Conservation (phyloP, 768 basidiomycete species). For the Termitomyces titanicus region DNA sequence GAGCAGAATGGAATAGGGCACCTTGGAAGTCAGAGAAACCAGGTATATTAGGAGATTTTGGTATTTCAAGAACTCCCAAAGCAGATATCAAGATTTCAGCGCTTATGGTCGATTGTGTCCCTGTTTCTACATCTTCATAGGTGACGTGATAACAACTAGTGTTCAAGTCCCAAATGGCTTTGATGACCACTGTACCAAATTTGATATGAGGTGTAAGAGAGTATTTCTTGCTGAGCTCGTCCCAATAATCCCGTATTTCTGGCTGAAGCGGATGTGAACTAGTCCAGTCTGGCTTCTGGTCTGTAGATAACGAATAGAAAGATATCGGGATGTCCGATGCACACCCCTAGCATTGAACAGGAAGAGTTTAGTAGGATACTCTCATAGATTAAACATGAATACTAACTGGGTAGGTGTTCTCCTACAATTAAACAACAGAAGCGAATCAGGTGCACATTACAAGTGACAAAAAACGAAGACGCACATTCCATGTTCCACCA, state of each 20-base stretch:
- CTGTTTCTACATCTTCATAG: slow-evolving; percentile 29
- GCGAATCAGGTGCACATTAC: not conserved
- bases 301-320: slow-evolving; percentile 38
- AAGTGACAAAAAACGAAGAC: slow-evolving; percentile 14
- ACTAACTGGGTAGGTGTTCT: slow-evolving; percentile 32
- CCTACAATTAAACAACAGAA: slow-evolving; percentile 17
- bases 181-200: slow-evolving; percentile 41
- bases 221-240: slow-evolving; percentile 34
- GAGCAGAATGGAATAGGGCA: slow-evolving; percentile 47
- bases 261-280: slow-evolving; percentile 35
- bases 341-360: slow-evolving; percentile 29
- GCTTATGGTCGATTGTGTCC: slow-evolving; percentile 21
- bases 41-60: slow-evolving; percentile 31
- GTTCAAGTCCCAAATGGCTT: slow-evolving; percentile 40
- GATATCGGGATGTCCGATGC: slow-evolving; percentile 34
- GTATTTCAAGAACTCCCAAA: slow-evolving; percentile 43
- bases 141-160: slow-evolving; percentile 33
- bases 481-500: slow-evolving; percentile 52
- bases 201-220: slow-evolving; percentile 34
- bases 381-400: not conserved
- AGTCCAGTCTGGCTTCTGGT: slow-evolving; percentile 38
- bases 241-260: slow-evolving; percentile 39
- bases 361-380: not conserved
- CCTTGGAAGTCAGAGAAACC: slow-evolving; percentile 42
- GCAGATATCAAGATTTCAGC: slow-evolving; percentile 52